Evolutionary conservation across 495 filamentous ascomycete species (phyloP).

Genomic region (Achaetomiella virescens): DNA sequence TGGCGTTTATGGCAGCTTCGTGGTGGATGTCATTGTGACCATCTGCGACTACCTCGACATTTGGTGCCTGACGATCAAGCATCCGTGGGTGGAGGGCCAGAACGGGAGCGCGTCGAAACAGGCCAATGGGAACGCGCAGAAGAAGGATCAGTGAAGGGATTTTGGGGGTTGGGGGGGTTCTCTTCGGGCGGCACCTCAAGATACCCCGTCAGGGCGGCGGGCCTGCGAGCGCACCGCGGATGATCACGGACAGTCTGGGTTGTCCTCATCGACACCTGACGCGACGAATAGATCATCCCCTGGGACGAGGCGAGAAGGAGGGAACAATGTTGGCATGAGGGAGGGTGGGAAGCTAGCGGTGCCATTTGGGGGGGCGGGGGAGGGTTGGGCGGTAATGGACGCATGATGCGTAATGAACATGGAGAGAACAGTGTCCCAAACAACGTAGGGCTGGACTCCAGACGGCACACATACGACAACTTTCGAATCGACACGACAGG

Average conservation of each 20-base stretch:
- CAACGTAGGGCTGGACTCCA: too few relatives aligned
- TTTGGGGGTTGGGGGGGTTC: background rate
- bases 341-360: too few relatives aligned
- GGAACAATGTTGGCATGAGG: too few relatives aligned
- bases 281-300: too few relatives aligned
- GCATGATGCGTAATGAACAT: background rate
- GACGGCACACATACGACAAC: too few relatives aligned
- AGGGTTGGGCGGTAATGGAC: background rate
- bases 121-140: slow-evolving; percentile 11
- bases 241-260: too few relatives aligned
- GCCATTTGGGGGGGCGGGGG: too few relatives aligned
- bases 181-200: too few relatives aligned
- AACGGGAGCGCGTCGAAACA: slow-evolving; percentile 25
- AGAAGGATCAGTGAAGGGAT: slow-evolving; percentile 27
- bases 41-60: slow-evolving; percentile 98
- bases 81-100: slow-evolving; percentile 47
- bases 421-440: background rate
- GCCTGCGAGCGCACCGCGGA: too few relatives aligned
- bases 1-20: slow-evolving; percentile 92
- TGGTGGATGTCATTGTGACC: slow-evolving; percentile 89
- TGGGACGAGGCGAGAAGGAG: too few relatives aligned
- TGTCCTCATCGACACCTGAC: too few relatives aligned
- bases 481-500: background rate
- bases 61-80: slow-evolving; percentile 96
- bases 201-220: too few relatives aligned